Conservation (phyloP, 768 basidiomycete species). For the Termitomyces eurrhizus region DNA sequence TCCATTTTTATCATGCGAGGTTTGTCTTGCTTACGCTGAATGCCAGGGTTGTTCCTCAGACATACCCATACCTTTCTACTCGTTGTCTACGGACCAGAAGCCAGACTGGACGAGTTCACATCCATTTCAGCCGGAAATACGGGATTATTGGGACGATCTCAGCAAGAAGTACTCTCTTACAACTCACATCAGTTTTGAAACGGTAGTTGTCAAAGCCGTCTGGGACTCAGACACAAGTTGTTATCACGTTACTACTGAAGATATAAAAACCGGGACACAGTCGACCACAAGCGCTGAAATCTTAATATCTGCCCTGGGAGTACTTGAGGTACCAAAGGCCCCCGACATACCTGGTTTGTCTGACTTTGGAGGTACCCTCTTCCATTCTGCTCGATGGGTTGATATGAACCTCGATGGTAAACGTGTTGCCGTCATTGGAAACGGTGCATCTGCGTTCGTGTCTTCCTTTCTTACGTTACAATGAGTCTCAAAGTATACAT, state of each 20-base stretch:
- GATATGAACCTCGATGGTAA: constrained; percentile 39
- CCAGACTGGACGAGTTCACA: constrained; percentile 36
- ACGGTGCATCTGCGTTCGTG: constrained; percentile 50
- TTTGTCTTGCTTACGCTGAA: background rate
- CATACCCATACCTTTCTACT: constrained; percentile 33
- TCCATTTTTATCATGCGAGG: background rate
- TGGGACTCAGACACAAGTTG: constrained; percentile 37
- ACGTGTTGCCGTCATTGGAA: constrained; percentile 55
- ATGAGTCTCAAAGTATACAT: background rate
- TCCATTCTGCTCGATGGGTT: constrained; percentile 54
- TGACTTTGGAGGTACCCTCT: constrained; percentile 43
- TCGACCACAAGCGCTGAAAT: constrained; percentile 36
- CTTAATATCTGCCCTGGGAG: constrained; percentile 46
- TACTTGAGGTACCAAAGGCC: constrained; percentile 41
- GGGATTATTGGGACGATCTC: constrained; percentile 33
- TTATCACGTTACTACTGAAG: constrained; percentile 35
- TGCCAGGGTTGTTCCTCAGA: constrained; percentile 38
- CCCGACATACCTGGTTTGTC: constrained; percentile 31
- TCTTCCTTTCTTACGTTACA: background rate
- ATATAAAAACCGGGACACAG: constrained; percentile 27
- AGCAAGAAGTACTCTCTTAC: constrained; percentile 37
- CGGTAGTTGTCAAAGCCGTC: constrained; percentile 36
- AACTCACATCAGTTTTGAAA: constrained; percentile 38
- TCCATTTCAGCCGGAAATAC: constrained; percentile 38
- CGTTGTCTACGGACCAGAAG: constrained; percentile 36